Evolutionary conservation across 371 early-diverging fungal genomes (phyloP).

Genomic region (Mycotypha africana): DNA sequence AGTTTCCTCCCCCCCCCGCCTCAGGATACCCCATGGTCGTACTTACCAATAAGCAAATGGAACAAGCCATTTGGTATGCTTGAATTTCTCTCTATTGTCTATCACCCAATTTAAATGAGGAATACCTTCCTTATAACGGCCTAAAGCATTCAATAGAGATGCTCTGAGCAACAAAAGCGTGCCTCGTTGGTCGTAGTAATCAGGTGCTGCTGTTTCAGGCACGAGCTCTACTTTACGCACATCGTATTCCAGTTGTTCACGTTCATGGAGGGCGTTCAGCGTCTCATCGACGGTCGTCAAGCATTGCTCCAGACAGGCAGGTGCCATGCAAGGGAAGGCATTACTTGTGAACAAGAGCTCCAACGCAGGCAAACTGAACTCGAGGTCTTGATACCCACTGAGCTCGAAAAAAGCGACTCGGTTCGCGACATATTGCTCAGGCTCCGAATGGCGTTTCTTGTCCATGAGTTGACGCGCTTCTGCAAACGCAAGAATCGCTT

Average conservation of each 20-base stretch:
- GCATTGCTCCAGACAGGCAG: conserved; percentile 25
- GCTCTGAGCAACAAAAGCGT: conserved; percentile 35
- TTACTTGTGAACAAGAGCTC: conserved; percentile 60
- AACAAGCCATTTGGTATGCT: conserved; percentile 49
- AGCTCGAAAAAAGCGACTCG: conserved; percentile 49
- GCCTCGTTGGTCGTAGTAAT: conserved; percentile 45
- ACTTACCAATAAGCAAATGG: conserved; percentile 59
- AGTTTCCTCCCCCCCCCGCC: neutral
- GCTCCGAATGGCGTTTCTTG: conserved; percentile 44
- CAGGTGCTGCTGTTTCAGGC: conserved; percentile 32
- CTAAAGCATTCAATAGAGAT: conserved; percentile 29
- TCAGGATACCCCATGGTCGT: too few relatives aligned
- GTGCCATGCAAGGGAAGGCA: conserved; percentile 49
- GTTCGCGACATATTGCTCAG: conserved; percentile 51
- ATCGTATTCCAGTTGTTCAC: conserved; percentile 46
- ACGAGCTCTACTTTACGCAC: conserved; percentile 37
- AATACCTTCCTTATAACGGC: conserved; percentile 31
- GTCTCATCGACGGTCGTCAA: conserved; percentile 37
- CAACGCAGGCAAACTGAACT: conserved; percentile 45
- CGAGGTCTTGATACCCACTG: conserved; percentile 53
- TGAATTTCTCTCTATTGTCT: conserved; percentile 46
- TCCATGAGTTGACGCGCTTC: conserved; percentile 42
- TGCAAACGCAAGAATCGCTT: conserved; percentile 47
- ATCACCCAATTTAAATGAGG: conserved; percentile 55
- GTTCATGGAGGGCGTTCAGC: conserved; percentile 34